Base-by-base conservation (phyloP, 1,284 basidiomycete species). In the Heterobasidion annosum region DNA sequence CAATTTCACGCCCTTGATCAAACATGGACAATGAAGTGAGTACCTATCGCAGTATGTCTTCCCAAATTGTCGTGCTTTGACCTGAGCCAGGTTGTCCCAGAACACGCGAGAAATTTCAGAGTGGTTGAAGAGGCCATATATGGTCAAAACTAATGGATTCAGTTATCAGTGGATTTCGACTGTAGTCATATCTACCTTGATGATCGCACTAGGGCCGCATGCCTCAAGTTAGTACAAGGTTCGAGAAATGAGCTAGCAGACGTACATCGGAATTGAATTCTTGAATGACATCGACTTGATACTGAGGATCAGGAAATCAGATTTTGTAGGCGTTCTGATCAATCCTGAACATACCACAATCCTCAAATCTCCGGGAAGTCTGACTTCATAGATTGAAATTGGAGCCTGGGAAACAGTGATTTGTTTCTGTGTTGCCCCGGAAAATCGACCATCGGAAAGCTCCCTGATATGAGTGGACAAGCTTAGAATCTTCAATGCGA, bases 41-140 rank as follows among this genome's bases (percentile, higher is more conserved):
- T 51, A 78, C 78, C 78, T 67, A 15, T 65, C 63, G 34, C 66
- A 67, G 59, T 87, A 86, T 58, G 81, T 76, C 52, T 70, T 73
- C 8, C 84, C 82, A 8, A 40, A 40, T 34, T 34, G 15, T 60
- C 74, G 77, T 12, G 70, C 71, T 2, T 64, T 68, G 6, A 85
- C 69, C 48, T 83, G 78, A 6, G 77, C 75, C 48, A 87, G 65
- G 0, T 74, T 73, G 32, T 79, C 74, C 85, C 85, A 86, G 42
- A 81, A 32, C 73, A 73, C 51, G 68, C 60, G 55, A 78, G 75
- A 34, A 83, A 64, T 58, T 84, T 78, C 37, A 0, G 77, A 74
- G 54, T 85, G 83, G 0, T 80, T 84, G 54, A 79, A 82, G 8
- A 87, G 73, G 0, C 81, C 82, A 57, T 82, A 86, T n/a, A 87